phyloP scores from a whole-genome alignment of 176 grass and related monocot species.

The Hordeum vulgare region DNA sequence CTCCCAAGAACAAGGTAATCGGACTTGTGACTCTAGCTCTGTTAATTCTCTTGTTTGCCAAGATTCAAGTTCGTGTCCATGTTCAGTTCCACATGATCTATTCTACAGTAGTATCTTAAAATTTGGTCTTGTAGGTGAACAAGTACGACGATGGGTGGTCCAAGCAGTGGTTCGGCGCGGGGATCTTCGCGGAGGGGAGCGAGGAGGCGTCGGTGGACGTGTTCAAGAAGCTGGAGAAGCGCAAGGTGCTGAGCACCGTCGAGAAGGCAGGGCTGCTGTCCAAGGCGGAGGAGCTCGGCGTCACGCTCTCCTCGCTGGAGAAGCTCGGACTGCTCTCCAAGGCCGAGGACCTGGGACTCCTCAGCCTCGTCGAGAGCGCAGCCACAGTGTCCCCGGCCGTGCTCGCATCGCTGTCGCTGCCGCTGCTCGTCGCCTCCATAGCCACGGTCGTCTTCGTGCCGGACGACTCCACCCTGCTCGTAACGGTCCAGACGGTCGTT shows the following conservation, averaged over 20 bases:
- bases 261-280: conserved; percentile 92
- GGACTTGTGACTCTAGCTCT: background rate
- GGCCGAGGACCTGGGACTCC: conserved; percentile 87
- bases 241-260: conserved; percentile 80
- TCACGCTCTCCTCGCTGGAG: conserved; percentile 90
- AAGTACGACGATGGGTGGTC: conserved; percentile 82
- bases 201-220: conserved; percentile 85
- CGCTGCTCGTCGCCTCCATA: conserved; percentile 70
- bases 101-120: background rate
- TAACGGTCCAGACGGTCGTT: conserved; percentile 43
- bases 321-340: conserved; percentile 67
- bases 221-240: conserved; percentile 81
- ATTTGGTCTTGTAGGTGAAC: conserved; percentile 55
- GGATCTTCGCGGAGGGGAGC: conserved; percentile 77
- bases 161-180: conserved; percentile 94
- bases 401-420: conserved; percentile 82
- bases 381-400: conserved; percentile 54
- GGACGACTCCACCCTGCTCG: conserved; percentile 74
- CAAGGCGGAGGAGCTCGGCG: conserved; percentile 79
- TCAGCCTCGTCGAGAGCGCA: conserved; percentile 81
- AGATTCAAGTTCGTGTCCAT: background rate
- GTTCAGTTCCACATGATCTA: background rate
- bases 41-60: background rate
- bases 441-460: conserved; percentile 65
- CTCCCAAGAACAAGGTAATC: conserved; percentile 62